These are phyloP conservation scores for Pinus albicaulis DNA, from an alignment of 75 land plant genomes.

Conservation along the genomic window DNA sequence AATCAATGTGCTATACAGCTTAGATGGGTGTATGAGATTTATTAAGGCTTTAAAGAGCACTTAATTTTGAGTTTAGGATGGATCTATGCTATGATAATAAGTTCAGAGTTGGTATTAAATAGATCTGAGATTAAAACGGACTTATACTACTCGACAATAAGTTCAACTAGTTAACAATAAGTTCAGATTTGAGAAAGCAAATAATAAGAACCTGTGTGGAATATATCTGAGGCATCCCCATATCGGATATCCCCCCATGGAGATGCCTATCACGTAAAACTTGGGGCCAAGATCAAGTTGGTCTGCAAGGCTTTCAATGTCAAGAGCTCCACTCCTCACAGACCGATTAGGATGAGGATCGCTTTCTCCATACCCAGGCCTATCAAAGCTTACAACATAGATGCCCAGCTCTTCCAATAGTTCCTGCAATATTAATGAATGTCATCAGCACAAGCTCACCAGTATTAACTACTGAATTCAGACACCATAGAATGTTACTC, in stretches of 20 bases:
- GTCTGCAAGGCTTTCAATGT: constrained; percentile 60
- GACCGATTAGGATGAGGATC: constrained; percentile 51
- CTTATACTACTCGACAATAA: too few species aligned
- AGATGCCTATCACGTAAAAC: constrained; percentile 49
- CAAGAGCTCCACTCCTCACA: constrained; percentile 40
- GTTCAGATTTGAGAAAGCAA: too few species aligned
- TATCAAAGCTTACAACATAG: constrained; percentile 40
- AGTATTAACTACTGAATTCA: background rate
- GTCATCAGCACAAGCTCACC: too few species aligned
- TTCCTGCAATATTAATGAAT: constrained; percentile 25
- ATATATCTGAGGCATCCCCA: constrained; percentile 65
- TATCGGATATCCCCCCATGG: constrained; percentile 34
- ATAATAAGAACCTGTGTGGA: constrained; percentile 40
- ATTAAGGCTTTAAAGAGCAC: background rate
- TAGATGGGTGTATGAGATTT: background rate
- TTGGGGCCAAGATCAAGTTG: constrained; percentile 43
- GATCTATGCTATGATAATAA: too few species aligned
- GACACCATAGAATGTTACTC: background rate
- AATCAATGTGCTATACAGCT: too few species aligned
- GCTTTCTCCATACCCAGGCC: constrained; percentile 76
- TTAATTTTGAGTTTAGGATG: background rate
- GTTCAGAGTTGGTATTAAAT: too few species aligned
- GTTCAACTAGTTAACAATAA: too few species aligned
- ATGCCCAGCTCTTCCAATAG: constrained; percentile 37
- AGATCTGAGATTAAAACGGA: too few species aligned